Base-by-base conservation (phyloP, 2,329 filamentous ascomycete genomes). In the Aspergillus arachidicola region DNA sequence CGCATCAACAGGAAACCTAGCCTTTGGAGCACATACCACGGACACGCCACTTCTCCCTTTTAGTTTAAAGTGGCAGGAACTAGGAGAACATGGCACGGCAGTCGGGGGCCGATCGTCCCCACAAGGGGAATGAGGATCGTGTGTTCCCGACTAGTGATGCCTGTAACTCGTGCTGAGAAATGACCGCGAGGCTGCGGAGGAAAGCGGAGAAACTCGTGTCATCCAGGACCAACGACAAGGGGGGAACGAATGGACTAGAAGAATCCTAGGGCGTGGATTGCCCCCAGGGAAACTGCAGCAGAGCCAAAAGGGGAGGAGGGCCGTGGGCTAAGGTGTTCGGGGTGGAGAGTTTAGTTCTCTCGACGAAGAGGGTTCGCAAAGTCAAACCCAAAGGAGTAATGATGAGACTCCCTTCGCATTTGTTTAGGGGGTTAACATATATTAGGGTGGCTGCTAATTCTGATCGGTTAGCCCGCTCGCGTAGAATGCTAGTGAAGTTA, bases 21-120 rank as follows among this genome's bases (percentile, higher is more conserved):
- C 14, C 23, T 60, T 57, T 58, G 30, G 50, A 60, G 43, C 51
- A 48, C 63, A 62, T 62, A 54, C 61, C 60, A 61, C 43, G 53
- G 60, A 64, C 60, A 64, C 64, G 67, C 67, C 66, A 67, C 57
- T 61, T 59, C 64, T 65, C 50, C 45, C 61, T 67, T 59, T 59
- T 58, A 63, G 66, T 58, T 63, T 64, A 64, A 57, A 58, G 60
- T 62, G 61, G 57, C 46, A 55, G 48, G 50, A 55, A 63, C 57
- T 59, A 68, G 59, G 61, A 61, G 63, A 41, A 60, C 60, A 58
- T 63, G 62, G 66, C 66, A 64, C 67, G 66, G 69, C 66, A 69
- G 50, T 66, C 62, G 66, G 69, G 59, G 65, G 69, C 65, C 65
- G 68, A 71, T 71, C 69, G 62, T 64, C 69, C 63, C 69, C 69